Conservation (phyloP, 1,284 basidiomycete genomes). For the Ceraceosorus guamensis region DNA sequence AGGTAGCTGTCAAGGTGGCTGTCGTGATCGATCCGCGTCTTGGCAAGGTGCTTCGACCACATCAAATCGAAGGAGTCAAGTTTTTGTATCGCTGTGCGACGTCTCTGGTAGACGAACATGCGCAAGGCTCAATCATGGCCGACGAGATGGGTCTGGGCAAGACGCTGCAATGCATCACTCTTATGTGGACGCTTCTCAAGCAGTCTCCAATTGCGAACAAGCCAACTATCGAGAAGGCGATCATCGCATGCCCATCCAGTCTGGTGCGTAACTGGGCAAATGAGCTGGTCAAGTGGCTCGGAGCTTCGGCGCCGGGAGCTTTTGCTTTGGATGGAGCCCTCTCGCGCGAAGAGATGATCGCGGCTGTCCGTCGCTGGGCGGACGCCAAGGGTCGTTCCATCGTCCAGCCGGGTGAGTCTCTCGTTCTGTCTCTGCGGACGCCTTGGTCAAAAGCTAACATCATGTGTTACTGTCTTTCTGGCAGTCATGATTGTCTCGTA, state of each 20-base stretch:
- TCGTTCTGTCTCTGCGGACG: too few species aligned
- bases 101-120: conserved; percentile 82
- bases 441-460: not conserved
- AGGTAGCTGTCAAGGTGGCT: conserved; percentile 66
- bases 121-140: conserved; percentile 98
- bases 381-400: conserved; percentile 35
- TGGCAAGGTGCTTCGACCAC: conserved; percentile 81
- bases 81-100: conserved; percentile 94
- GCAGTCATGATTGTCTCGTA: conserved; percentile 96
- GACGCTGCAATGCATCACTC: conserved; percentile 90
- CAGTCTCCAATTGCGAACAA: conserved; percentile 84
- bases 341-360: conserved; percentile 44
- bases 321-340: conserved; percentile 45
- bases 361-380: conserved; percentile 41
- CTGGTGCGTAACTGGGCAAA: conserved; percentile 98
- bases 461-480: too few species aligned
- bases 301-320: conserved; percentile 35
- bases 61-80: conserved; percentile 82
- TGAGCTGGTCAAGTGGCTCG: conserved; percentile 60
- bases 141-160: conserved; percentile 91
- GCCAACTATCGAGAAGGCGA: conserved; percentile 88
- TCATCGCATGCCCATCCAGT: conserved; percentile 94
- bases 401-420: conserved; percentile 27
- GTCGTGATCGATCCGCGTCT: conserved; percentile 93
- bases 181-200: conserved; percentile 93